phyloP scores from a whole-genome alignment of 257 asterid species.

The Nicotiana sylvestris region DNA sequence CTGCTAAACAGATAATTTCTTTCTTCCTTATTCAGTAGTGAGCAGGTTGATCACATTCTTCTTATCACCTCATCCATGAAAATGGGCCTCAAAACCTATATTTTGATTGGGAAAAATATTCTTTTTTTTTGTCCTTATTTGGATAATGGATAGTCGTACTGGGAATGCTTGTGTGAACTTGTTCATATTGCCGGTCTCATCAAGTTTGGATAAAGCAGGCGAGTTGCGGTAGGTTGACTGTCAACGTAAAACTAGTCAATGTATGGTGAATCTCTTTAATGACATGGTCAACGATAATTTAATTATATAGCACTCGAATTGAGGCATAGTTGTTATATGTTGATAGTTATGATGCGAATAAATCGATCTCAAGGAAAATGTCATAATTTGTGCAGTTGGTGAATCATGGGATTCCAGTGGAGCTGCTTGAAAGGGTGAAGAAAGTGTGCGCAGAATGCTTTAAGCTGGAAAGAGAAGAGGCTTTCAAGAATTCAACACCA shows the following conservation, averaged over 20 bases:
- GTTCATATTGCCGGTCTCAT: background rate
- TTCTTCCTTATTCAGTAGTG: no score
- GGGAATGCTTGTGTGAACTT: no score
- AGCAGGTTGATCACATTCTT: no score
- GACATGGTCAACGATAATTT: background rate
- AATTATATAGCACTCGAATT: background rate
- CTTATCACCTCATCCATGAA: no score
- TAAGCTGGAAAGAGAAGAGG: conserved; percentile 46
- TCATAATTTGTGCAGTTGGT: conserved; percentile 33
- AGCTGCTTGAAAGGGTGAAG: conserved; percentile 68
- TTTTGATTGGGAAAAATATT: no score
- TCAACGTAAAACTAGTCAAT: background rate
- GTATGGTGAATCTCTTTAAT: background rate
- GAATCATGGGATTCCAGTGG: conserved; percentile 72
- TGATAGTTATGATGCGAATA: no score
- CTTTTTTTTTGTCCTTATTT: no score
- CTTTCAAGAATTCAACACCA: conserved; percentile 50
- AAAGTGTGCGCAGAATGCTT: conserved; percentile 53
- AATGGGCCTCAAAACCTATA: background rate
- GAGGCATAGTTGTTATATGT: background rate
- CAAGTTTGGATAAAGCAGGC: background rate
- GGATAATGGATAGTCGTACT: no score
- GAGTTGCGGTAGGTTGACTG: background rate
- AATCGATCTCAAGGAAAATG: background rate
- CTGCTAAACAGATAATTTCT: no score